Conservation (phyloP, 768 basidiomycete genomes). For the Calocybe indica region DNA sequence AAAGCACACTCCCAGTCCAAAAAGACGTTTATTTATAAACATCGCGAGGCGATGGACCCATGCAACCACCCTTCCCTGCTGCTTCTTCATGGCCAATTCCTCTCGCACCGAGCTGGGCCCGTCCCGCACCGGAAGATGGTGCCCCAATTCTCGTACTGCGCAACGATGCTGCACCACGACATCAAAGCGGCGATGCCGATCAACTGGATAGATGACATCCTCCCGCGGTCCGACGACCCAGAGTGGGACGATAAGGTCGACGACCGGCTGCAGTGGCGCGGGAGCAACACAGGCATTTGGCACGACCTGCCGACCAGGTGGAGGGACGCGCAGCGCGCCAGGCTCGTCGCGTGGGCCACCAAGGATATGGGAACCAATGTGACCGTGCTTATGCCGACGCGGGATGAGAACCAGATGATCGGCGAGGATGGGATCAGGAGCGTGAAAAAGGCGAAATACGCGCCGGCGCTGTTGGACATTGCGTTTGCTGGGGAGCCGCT, state of each 20-base stretch:
- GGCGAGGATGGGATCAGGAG: constrained; percentile 26
- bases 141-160: constrained; percentile 39
- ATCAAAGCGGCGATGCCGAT: constrained; percentile 37
- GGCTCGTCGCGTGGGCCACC: constrained; percentile 33
- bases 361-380: constrained; percentile 22
- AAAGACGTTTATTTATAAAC: constrained; percentile 39
- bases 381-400: constrained; percentile 25
- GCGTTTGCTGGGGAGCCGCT: constrained; percentile 39
- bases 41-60: constrained; percentile 36
- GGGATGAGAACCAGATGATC: constrained; percentile 8
- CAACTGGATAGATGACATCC: constrained; percentile 29
- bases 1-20: background rate
- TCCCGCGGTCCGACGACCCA: constrained; percentile 37
- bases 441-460: constrained; percentile 1
- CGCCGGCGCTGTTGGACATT: constrained; percentile 44
- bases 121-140: constrained; percentile 26
- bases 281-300: constrained; percentile 59
- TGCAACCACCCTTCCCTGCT: constrained; percentile 31
- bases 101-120: constrained; percentile 32
- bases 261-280: constrained; percentile 60
- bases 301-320: constrained; percentile 31
- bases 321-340: constrained; percentile 38
- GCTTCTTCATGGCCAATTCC: constrained; percentile 38
- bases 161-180: constrained; percentile 26
- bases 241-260: constrained; percentile 58